Percentiles rank a stretch among this genome's conserved stretches.
Evolutionary conservation across 257 asterid genomes (phyloP).

Genomic region (Cruciata laevipes): DNA sequence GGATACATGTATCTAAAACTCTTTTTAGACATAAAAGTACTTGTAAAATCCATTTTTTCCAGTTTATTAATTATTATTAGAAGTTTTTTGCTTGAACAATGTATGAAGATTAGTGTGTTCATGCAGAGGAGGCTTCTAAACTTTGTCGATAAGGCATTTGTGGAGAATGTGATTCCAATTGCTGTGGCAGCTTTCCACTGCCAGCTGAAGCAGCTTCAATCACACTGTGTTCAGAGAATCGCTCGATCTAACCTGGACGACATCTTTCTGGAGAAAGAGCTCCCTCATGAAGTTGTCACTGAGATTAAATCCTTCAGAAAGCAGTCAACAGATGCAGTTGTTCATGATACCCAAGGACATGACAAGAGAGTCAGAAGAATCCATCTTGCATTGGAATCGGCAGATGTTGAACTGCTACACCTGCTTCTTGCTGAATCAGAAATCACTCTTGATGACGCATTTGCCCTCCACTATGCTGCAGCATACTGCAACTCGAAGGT

Average conservation of each 20-base stretch:
- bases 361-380: conserved; percentile 54
- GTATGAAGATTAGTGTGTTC: not conserved
- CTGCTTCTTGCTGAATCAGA: conserved; percentile 64
- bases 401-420: conserved; percentile 55
- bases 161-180: conserved; percentile 74
- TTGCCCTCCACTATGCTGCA: conserved; percentile 80
- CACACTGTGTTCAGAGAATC: conserved; percentile 47
- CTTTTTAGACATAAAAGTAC: not conserved
- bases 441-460: conserved; percentile 55
- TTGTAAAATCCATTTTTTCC: not conserved
- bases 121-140: conserved; percentile 35
- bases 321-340: conserved; percentile 29
- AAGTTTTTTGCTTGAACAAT: not conserved
- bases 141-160: conserved; percentile 62
- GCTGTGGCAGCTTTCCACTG: conserved; percentile 56
- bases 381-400: conserved; percentile 68
- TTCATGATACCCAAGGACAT: conserved; percentile 31
- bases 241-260: conserved; percentile 56
- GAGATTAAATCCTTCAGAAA: conserved; percentile 40
- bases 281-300: conserved; percentile 38
- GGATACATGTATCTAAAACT: not conserved
- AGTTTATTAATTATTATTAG: too few species aligned
- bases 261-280: conserved; percentile 62
- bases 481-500: conserved; percentile 74
- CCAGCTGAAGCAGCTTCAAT: conserved; percentile 37